Evolutionary conservation across 495 filamentous ascomycete species (phyloP).

Genomic region (Podospora conica): DNA sequence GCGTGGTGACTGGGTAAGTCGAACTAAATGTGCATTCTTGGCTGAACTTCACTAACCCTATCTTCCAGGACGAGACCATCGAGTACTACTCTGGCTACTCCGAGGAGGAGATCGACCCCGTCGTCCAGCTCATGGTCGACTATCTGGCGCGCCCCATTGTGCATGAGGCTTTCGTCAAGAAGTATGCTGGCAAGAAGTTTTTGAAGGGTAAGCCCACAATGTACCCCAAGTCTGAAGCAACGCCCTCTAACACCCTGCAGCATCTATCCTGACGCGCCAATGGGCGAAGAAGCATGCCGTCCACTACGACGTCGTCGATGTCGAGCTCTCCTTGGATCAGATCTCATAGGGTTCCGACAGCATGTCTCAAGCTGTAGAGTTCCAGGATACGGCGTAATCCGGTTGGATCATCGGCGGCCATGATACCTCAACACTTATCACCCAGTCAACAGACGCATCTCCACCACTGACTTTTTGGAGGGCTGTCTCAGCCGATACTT

Average conservation of each 20-base stretch:
- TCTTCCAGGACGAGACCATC: constrained; percentile 69
- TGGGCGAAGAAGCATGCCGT: constrained; percentile 79
- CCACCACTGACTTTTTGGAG: constrained; percentile 14
- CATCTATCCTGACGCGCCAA: constrained; percentile 81
- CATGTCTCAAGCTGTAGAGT: constrained; percentile 14
- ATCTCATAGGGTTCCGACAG: constrained; percentile 24
- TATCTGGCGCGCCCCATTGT: constrained; percentile 82
- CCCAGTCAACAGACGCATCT: constrained; percentile 20
- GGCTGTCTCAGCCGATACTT: constrained; percentile 5
- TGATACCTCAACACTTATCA: constrained; percentile 20
- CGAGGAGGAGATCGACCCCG: constrained; percentile 86
- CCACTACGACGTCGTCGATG: constrained; percentile 38
- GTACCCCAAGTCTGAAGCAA: not conserved
- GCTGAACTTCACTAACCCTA: constrained; percentile 18
- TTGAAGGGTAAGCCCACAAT: constrained; percentile 67
- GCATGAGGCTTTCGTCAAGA: constrained; percentile 98
- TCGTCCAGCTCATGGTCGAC: constrained; percentile 90
- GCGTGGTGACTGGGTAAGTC: constrained; percentile 80
- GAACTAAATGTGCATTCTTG: not conserved
- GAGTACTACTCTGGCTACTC: constrained; percentile 89
- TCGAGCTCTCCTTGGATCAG: constrained; percentile 37
- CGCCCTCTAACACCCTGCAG: constrained; percentile 41
- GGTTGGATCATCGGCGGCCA: constrained; percentile 27
- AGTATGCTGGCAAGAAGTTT: constrained; percentile 98
- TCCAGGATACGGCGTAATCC: constrained; percentile 25